phyloP scores from a whole-genome alignment of 768 basidiomycete species.

The Glaciozyma martinii region DNA sequence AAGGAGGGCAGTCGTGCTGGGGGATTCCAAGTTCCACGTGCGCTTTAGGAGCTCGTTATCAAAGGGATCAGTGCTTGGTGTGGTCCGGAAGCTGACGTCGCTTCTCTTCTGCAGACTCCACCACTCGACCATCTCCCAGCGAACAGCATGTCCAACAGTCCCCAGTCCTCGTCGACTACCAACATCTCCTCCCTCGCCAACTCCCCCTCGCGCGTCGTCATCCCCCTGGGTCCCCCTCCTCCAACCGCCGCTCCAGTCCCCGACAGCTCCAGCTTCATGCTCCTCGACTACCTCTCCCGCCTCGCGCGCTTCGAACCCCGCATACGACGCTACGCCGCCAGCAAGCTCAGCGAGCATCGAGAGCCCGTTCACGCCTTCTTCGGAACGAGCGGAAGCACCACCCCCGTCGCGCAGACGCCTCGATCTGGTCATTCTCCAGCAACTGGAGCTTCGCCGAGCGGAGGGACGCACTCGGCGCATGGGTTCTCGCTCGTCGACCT shows the following conservation, averaged over 20 bases:
- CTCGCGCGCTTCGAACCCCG: not conserved
- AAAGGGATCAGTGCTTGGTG: no score
- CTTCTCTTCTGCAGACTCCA: no score
- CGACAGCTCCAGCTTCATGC: not conserved
- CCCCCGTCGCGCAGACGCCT: not conserved
- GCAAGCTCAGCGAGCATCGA: not conserved
- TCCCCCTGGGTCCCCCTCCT: not conserved
- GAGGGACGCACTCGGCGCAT: not conserved
- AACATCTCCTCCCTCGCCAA: not conserved
- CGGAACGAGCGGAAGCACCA: not conserved
- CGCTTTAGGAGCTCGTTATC: no score
- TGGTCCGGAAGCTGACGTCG: no score
- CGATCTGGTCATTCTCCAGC: not conserved
- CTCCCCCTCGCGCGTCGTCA: not conserved
- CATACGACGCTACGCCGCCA: not conserved
- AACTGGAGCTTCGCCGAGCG: not conserved
- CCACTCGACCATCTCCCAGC: not conserved
- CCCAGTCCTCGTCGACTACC: not conserved
- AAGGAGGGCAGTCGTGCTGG: no score
- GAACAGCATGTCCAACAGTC: not conserved
- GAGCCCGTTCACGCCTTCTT: constrained; percentile 1
- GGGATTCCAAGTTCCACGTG: no score
- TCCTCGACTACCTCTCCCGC: constrained; percentile 7
- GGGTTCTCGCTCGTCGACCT: not conserved
- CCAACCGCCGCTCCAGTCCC: not conserved